Conservation (phyloP, 2,329 filamentous ascomycete species). For the Gnomoniopsis sp. region DNA sequence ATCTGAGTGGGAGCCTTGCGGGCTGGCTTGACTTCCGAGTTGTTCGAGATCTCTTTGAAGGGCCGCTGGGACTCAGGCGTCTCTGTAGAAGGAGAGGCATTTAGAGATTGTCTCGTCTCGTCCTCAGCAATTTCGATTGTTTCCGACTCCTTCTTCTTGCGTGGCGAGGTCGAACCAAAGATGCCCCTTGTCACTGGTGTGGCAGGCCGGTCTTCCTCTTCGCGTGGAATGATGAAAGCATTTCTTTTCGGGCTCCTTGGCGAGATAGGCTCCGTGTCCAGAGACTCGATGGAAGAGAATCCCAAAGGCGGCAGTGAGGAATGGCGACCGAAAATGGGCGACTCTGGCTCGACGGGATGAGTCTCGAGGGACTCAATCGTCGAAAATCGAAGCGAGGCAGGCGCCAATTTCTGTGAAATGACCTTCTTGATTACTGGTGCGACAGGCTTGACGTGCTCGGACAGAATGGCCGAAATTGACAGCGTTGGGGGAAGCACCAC, state of each 20-base stretch:
- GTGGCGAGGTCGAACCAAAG: constrained; percentile 33
- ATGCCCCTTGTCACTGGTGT: constrained; percentile 8
- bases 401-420: constrained; percentile 11
- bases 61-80: constrained; percentile 55
- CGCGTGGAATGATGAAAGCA: constrained; percentile 54
- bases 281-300: constrained; percentile 43
- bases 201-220: constrained; percentile 29
- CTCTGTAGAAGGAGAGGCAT: constrained; percentile 36
- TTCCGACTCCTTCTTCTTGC: constrained; percentile 36
- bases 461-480: constrained; percentile 30
- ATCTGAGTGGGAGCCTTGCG: constrained; percentile 43
- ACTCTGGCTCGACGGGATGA: constrained; percentile 36
- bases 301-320: constrained; percentile 27
- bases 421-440: constrained; percentile 22
- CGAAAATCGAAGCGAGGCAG: constrained; percentile 33
- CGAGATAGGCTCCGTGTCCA: constrained; percentile 44
- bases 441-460: constrained; percentile 32
- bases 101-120: constrained; percentile 54
- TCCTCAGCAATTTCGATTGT: constrained; percentile 60
- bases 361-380: constrained; percentile 40
- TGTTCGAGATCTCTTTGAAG: constrained; percentile 62
- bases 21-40: constrained; percentile 39
- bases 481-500: constrained; percentile 20
- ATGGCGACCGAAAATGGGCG: neutral
- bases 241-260: constrained; percentile 51